Evolutionary conservation across 1,284 basidiomycete species (phyloP).

Genomic region (Trichosporon sp.): DNA sequence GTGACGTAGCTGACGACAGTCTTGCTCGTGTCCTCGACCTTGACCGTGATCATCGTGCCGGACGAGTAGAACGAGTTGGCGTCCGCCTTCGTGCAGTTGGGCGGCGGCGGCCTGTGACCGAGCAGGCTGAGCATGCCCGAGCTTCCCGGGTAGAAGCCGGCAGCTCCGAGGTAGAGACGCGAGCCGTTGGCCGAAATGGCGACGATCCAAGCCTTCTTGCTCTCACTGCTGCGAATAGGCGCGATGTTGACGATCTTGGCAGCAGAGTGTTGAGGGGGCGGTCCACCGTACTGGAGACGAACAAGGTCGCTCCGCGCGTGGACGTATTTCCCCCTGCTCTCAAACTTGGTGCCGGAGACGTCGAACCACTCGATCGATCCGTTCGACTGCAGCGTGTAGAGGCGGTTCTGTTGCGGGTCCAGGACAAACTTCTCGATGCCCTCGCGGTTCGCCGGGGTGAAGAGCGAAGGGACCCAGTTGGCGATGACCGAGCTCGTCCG

Average conservation of each 20-base stretch:
- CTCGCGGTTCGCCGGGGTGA: constrained; percentile 20
- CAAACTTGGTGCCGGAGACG: constrained; percentile 30
- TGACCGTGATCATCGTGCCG: constrained; percentile 36
- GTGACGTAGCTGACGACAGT: constrained; percentile 27
- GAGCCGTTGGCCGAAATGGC: constrained; percentile 65
- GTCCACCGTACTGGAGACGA: constrained; percentile 17
- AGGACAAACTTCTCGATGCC: constrained; percentile 43
- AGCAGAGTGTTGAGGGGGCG: constrained; percentile 12
- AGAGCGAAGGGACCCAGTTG: constrained; percentile 31
- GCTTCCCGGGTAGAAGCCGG: constrained; percentile 6
- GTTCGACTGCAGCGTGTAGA: constrained; percentile 38
- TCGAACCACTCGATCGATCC: constrained; percentile 39
- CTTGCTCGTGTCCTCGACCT: constrained; percentile 21
- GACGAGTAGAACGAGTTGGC: constrained; percentile 40
- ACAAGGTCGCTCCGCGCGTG: constrained; percentile 25
- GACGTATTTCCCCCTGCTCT: constrained; percentile 26
- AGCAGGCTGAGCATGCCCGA: constrained; percentile 11
- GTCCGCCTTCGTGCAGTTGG: constrained; percentile 17
- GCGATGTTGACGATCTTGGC: constrained; percentile 43
- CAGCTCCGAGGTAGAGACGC: constrained; percentile 17
- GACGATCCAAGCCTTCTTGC: constrained; percentile 62
- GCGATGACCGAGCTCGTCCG: constrained; percentile 31
- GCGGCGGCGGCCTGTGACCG: constrained; percentile 33
- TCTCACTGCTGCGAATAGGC: constrained; percentile 46
- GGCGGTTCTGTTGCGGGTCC: constrained; percentile 34